Conservation (phyloP, 257 asterid species). For the Fraxinus excelsior region DNA sequence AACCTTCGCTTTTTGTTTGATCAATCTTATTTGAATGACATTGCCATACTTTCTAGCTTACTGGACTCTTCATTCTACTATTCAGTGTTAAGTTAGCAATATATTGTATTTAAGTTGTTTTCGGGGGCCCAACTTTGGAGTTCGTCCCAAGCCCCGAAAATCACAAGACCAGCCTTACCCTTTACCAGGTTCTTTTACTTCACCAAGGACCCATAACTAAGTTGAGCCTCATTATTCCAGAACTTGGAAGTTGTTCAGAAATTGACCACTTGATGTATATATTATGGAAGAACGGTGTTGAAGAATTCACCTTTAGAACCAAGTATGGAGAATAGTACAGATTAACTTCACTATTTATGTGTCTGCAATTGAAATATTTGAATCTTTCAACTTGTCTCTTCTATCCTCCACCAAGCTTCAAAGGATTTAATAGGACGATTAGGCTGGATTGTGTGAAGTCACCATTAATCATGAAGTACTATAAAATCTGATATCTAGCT, state of each 20-base stretch:
- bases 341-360: neutral
- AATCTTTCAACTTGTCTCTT: neutral
- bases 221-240: neutral
- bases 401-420: slow-evolving; percentile 11
- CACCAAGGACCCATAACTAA: slow-evolving; percentile 15
- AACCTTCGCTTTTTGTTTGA: too few relatives aligned
- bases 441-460: neutral
- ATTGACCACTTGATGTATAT: slow-evolving; percentile 13
- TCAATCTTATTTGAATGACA: too few relatives aligned
- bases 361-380: neutral
- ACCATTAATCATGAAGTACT: neutral
- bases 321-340: neutral
- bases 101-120: too few relatives aligned
- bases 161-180: too few relatives aligned
- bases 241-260: neutral
- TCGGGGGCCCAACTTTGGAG: too few relatives aligned
- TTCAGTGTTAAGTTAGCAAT: too few relatives aligned
- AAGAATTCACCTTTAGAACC: neutral
- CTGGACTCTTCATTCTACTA: too few relatives aligned
- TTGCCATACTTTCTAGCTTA: too few relatives aligned
- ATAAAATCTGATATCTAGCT: neutral
- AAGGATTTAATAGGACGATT: neutral
- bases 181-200: slow-evolving; percentile 5
- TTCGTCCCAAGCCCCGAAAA: too few relatives aligned
- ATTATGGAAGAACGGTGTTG: neutral